These are phyloP conservation scores for Stemphylium lycopersici DNA, from an alignment of 2,329 filamentous ascomycete genomes.

Conservation along the genomic window DNA sequence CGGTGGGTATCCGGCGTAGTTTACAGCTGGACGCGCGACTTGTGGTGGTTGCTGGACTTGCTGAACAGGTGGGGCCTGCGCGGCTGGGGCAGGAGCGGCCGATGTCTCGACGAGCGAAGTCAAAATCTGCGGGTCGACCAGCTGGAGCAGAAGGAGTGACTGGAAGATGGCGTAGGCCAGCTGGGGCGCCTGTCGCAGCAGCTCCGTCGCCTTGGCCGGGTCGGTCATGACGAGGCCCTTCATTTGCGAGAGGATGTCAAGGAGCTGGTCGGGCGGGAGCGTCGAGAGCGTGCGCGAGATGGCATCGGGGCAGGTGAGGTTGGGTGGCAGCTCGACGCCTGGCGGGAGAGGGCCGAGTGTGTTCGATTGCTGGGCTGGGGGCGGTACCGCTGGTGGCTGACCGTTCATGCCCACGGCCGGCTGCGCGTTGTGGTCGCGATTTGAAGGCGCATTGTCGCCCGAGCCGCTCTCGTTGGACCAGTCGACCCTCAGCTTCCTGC, in stretches of 20 bases:
- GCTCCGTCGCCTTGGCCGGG: constrained; percentile 80
- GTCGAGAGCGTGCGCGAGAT: constrained; percentile 91
- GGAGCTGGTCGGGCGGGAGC: constrained; percentile 83
- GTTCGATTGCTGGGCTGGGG: constrained; percentile 51
- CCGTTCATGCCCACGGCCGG: constrained; percentile 36
- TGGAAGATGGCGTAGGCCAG: constrained; percentile 95
- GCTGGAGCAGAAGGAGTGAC: constrained; percentile 86
- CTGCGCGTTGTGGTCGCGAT: constrained; percentile 52
- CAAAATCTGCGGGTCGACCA: constrained; percentile 85
- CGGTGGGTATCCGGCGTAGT: constrained; percentile 48
- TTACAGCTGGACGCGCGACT: constrained; percentile 38
- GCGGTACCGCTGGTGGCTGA: constrained; percentile 48
- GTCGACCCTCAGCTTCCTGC: constrained; percentile 90
- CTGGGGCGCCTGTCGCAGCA: constrained; percentile 88
- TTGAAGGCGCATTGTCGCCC: constrained; percentile 57
- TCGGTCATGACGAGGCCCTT: constrained; percentile 85
- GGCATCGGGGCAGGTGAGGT: constrained; percentile 83
- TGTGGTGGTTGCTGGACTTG: constrained; percentile 42
- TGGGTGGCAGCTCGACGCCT: constrained; percentile 81
- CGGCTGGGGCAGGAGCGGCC: constrained; percentile 37
- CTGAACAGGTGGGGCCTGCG: constrained; percentile 49
- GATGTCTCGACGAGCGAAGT: constrained; percentile 74
- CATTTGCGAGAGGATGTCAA: constrained; percentile 94
- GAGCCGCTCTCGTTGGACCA: constrained; percentile 91
- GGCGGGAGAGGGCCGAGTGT: constrained; percentile 80